A percentile compares a stretch with the other conserved stretches of the same genome.
Conservation (phyloP, 163 green algal genomes). For the Scenedesmus sp. region DNA sequence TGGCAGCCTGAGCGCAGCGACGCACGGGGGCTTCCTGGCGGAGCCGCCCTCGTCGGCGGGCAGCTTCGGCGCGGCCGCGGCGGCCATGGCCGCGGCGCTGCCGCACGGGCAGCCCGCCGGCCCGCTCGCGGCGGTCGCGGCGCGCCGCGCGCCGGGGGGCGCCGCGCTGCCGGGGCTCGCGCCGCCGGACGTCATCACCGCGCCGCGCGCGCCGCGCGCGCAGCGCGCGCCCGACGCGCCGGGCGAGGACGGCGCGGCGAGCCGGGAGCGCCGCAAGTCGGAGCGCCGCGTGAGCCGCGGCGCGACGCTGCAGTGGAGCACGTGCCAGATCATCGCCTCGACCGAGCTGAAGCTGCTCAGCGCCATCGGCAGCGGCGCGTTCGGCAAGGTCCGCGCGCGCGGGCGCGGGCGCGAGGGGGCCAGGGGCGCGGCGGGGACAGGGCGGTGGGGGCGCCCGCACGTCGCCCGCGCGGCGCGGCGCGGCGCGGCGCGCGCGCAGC, state of each 20-base stretch:
- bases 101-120: too few relatives aligned
- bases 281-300: conserved; percentile 36
- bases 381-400: conserved; percentile 55
- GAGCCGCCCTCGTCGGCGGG: not conserved
- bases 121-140: too few relatives aligned
- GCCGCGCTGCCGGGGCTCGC: too few relatives aligned
- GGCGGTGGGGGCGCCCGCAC: too few relatives aligned
- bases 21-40: conserved; percentile 12
- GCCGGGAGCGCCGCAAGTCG: conserved; percentile 39
- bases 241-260: conserved; percentile 6
- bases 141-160: too few relatives aligned
- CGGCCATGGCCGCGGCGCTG: not conserved
- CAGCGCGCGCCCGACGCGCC: not conserved
- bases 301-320: conserved; percentile 29
- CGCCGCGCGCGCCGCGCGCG: conserved; percentile 11
- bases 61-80: not conserved
- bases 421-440: too few relatives aligned
- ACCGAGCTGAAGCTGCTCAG: conserved; percentile 52
- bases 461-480: too few relatives aligned
- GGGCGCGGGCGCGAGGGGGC: not conserved
- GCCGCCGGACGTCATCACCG: conserved; percentile 18
- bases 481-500: too few relatives aligned
- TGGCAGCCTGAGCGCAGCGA: conserved; percentile 5
- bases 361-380: conserved; percentile 60
- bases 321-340: conserved; percentile 58